A percentile compares a stretch with the other conserved stretches of the same genome.
Conservation (phyloP, 176 grass and related monocot genomes). For the Aegilops tauschii region DNA sequence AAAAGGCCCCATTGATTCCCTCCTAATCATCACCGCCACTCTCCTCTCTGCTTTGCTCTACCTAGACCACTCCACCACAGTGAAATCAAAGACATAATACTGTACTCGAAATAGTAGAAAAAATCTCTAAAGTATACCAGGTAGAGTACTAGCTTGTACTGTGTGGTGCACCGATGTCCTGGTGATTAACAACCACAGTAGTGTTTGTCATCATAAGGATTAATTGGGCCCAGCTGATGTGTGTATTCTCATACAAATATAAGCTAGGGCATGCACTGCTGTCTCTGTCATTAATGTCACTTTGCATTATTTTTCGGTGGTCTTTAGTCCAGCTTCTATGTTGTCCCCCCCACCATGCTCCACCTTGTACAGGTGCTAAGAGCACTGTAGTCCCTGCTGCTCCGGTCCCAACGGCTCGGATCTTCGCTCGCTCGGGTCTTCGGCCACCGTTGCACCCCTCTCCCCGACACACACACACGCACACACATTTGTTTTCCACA, state of each 20-base stretch:
- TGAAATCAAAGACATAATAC: too few species aligned
- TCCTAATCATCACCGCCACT: constrained; percentile 62
- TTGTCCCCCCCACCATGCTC: background rate
- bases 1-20: constrained; percentile 46
- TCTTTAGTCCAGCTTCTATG: background rate
- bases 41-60: constrained; percentile 26
- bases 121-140: background rate
- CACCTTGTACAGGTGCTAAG: too few species aligned
- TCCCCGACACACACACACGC: too few species aligned
- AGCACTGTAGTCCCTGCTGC: too few species aligned
- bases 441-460: too few species aligned
- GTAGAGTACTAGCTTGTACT: background rate
- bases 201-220: background rate
- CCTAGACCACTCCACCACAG: constrained; percentile 28
- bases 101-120: background rate
- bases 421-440: too few species aligned
- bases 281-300: background rate
- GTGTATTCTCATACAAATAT: background rate
- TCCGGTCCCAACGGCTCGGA: too few species aligned
- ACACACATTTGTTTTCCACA: too few species aligned
- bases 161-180: constrained; percentile 21
- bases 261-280: too few species aligned
- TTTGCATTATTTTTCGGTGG: background rate
- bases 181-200: constrained; percentile 12
- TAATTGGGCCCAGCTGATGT: background rate